phyloP scores from a whole-genome alignment of 352 stramenopile species.

The Nannochloropsis limnetica region DNA sequence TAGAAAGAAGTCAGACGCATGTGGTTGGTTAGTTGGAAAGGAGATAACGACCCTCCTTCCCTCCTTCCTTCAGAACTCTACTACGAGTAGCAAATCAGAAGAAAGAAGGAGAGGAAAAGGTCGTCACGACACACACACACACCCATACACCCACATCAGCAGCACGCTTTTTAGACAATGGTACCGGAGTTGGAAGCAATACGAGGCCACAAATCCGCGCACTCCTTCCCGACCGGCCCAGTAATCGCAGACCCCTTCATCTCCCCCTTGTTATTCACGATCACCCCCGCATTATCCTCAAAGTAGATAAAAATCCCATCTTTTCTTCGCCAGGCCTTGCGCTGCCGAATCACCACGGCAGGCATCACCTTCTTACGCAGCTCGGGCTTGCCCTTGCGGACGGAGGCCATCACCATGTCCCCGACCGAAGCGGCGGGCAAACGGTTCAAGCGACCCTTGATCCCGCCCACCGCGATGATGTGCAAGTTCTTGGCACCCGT shows the following conservation, averaged over 20 bases:
- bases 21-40: not conserved
- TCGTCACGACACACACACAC: not conserved
- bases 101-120: not conserved
- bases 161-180: constrained; percentile 78
- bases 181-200: constrained; percentile 98
- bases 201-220: constrained; percentile 99
- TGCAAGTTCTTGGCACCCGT: constrained; percentile 99
- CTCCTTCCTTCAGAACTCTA: not conserved
- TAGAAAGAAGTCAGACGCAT: not conserved
- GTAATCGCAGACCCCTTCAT: constrained; percentile 99
- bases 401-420: constrained; percentile 99
- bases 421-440: constrained; percentile 89
- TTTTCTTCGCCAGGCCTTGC: constrained; percentile 98
- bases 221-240: constrained; percentile 99
- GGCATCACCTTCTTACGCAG: constrained; percentile 99
- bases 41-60: not conserved
- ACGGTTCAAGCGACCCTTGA: constrained; percentile 97
- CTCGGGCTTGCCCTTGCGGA: constrained; percentile 99
- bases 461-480: constrained; percentile 99
- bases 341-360: constrained; percentile 96
- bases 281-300: constrained; percentile 99
- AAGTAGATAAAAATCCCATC: constrained; percentile 99
- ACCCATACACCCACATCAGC: not conserved
- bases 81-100: not conserved
- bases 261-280: constrained; percentile 99